Base-by-base conservation (phyloP, 2,329 filamentous ascomycete species). In the Pseudogymnoascus pannorum region DNA sequence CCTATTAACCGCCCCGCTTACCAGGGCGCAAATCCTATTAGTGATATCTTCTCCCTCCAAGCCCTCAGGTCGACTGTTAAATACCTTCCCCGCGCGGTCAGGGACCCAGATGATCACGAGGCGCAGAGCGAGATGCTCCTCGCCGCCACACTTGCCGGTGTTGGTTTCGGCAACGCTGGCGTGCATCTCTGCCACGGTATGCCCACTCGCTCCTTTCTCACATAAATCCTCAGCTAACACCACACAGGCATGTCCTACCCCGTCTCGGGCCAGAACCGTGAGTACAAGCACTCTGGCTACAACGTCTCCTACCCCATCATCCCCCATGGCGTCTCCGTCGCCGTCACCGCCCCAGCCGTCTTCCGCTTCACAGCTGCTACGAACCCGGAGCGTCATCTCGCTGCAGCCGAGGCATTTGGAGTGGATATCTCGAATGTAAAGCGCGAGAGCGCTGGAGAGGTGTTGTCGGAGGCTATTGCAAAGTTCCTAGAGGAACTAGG, bases 1-100 rank as follows among this genome's bases (percentile, higher is more conserved):
- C 94, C 95, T 0, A 90, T 99, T 68, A 81, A 93, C 63, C 83
- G 94, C 3, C 94, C 94, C 0, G 92, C 94, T 0, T 99, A 99
- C 72, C 94, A 99, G 75, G 94, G 94, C 40, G 92, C 94, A 5
- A 99, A 99, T 73, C 94, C 94, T 2, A 99, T 99, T 68, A 95
- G 90, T 44, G 94, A 99, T 72, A 93, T 99, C 67, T 99, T 99
- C 79, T 95, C 91, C 3, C 81, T 99, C 18, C 87, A 90, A 68
- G 92, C 94, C 0, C 82, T 99, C 5, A 82, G 84, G 29, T 84
- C 84, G 68, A 96, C 92, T 0, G 86, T 97, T 66, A 92, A 96
- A 76, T 99, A 97, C 71, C 86, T 99, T 0, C 94, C 93, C 0
- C 85, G 93, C 61, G 88, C 92, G 0, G 89, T 96, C 2, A 86